Evolutionary conservation across 148 eudicot species (phyloP).

Genomic region (Camellia japonica): DNA sequence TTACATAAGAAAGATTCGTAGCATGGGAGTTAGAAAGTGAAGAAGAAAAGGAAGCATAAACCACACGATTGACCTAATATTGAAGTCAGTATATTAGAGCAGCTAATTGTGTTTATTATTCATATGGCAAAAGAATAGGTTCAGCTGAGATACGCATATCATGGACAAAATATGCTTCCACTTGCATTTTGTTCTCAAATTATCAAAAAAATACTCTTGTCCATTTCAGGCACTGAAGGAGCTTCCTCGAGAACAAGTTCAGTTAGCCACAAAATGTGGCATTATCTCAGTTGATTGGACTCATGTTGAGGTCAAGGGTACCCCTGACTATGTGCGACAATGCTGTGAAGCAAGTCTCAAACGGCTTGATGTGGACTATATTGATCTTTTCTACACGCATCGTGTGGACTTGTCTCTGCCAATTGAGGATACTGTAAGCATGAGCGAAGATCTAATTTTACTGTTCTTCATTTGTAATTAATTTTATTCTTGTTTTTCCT

Average conservation of each 20-base stretch:
- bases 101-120: not conserved
- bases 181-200: not conserved
- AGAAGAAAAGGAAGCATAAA: too few relatives aligned
- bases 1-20: too few relatives aligned
- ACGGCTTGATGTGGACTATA: constrained; percentile 36
- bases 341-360: too few relatives aligned
- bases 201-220: not conserved
- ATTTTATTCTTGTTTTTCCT: too few relatives aligned
- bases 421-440: constrained; percentile 47
- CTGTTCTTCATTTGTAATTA: not conserved
- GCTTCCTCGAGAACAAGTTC: constrained; percentile 37
- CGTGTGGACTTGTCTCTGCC: constrained; percentile 43
- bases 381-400: constrained; percentile 50
- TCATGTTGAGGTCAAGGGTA: too few relatives aligned
- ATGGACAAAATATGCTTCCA: not conserved
- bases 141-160: not conserved
- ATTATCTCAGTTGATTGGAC: not conserved
- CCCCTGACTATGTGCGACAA: too few relatives aligned
- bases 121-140: not conserved
- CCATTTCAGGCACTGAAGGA: constrained; percentile 38
- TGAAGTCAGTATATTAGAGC: too few relatives aligned
- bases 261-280: constrained; percentile 48
- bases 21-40: too few relatives aligned
- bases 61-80: too few relatives aligned
- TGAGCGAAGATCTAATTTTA: not conserved